phyloP scores from a whole-genome alignment of 73 alveolate species.

The Blepharisma stoltei region DNA sequence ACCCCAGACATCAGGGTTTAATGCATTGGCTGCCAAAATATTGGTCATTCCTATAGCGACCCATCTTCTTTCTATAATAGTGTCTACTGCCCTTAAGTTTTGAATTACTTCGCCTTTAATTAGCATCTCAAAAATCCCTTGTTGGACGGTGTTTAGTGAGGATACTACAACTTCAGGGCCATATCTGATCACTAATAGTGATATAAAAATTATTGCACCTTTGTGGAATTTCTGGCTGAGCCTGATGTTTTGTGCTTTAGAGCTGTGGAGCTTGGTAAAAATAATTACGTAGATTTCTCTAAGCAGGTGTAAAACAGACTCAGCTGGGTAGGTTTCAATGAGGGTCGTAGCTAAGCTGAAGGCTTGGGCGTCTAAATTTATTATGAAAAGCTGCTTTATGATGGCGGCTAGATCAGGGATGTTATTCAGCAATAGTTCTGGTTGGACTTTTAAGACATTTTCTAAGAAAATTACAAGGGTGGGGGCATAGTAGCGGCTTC shows the following conservation, averaged over 20 bases:
- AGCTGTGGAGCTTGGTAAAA: slow-evolving; percentile 3
- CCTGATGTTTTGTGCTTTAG: slow-evolving; percentile 10
- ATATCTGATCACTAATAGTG: neutral
- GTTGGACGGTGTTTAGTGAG: neutral
- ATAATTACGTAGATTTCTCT: neutral
- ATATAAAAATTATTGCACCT: neutral
- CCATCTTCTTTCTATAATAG: slow-evolving; percentile 21
- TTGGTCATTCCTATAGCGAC: neutral
- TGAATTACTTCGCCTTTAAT: slow-evolving; percentile 14
- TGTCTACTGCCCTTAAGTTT: neutral
- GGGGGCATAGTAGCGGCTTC: slow-evolving; percentile 1
- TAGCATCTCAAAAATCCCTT: slow-evolving; percentile 11
- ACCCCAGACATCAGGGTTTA: neutral
- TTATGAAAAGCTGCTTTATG: neutral
- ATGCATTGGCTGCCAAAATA: neutral
- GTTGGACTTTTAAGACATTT: neutral
- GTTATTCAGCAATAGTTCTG: neutral
- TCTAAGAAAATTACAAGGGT: slow-evolving; percentile 23
- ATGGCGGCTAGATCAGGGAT: neutral
- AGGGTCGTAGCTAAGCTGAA: neutral
- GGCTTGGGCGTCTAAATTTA: slow-evolving; percentile 17
- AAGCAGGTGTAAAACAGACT: neutral
- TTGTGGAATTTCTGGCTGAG: slow-evolving; percentile 20
- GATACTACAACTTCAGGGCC: neutral
- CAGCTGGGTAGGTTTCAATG: neutral